Conservation (phyloP, 2,329 filamentous ascomycete genomes). For the Magnaporthiopsis incrustans region DNA sequence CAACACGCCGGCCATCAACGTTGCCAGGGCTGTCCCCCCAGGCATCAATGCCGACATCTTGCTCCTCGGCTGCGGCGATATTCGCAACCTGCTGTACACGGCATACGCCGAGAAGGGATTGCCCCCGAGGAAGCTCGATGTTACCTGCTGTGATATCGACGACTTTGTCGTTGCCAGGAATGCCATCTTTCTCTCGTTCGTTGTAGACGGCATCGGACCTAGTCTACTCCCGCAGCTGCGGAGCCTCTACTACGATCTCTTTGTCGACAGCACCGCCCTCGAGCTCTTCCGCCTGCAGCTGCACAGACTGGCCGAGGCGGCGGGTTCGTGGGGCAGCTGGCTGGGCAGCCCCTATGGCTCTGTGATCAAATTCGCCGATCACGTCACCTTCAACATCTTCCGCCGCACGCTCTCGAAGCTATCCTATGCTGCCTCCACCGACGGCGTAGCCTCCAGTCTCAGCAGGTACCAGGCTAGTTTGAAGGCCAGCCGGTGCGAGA, state of each 20-base stretch:
- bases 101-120: conserved; percentile 28
- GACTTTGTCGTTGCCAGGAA: conserved; percentile 47
- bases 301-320: conserved; percentile 30
- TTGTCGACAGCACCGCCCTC: conserved; percentile 30
- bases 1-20: conserved; percentile 43
- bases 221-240: conserved; percentile 28
- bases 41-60: conserved; percentile 42
- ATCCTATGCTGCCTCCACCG: neutral
- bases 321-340: conserved; percentile 35
- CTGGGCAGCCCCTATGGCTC: conserved; percentile 33
- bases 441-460: neutral
- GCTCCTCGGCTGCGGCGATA: conserved; percentile 48
- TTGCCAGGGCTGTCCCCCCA: conserved; percentile 39
- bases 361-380: conserved; percentile 39
- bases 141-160: conserved; percentile 50
- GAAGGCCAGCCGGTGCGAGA: neutral
- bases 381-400: conserved; percentile 33
- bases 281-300: conserved; percentile 32
- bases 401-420: conserved; percentile 6
- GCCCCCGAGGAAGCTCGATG: conserved; percentile 35
- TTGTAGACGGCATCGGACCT: conserved; percentile 31
- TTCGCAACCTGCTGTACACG: conserved; percentile 49
- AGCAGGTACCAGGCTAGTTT: conserved; percentile 26
- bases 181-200: conserved; percentile 40
- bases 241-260: conserved; percentile 49